Evolutionary conservation across 768 basidiomycete species (phyloP), one percentile per base, ranked within the genome.

Genomic region (Auricularia cornea): DNA sequence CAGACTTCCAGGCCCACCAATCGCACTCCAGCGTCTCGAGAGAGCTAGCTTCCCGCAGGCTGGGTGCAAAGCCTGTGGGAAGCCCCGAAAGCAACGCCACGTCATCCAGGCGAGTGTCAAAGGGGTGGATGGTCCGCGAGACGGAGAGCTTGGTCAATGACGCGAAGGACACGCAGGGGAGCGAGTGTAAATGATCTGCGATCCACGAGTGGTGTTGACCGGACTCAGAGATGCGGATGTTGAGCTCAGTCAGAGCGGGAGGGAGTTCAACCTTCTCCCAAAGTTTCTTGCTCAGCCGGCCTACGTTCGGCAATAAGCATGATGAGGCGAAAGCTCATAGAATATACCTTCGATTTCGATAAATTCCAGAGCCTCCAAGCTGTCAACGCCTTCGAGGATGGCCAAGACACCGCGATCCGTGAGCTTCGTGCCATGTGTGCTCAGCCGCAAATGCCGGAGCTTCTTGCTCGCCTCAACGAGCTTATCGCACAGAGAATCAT

Each of bases 171-270:
- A 77, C 59, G 31, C 67, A 66, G 35, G 72, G 60, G 26, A 78
- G 63, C 12, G 77, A 78, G 31, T 66, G 64, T 26, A 78, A 66
- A 66, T 78, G 77, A 68, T 78, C 77, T 26, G 72, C 68, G 38
- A 73, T 71, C 77, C 77, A 78, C 30, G 77, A 77, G 68, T 78
- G 77, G 66, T 75, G 72, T 2, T 73, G 72, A 29, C 73, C 74
- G 10, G 64, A 62, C 66, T 78, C 76, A 28, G 68, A 67, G 54
- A 77, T 66, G 18, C 68, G 60, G 23, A 78, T 68, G 23, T 65
- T 66, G 38, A 78, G 64, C 14, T 62, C 63, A 59, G 68, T 69
- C 38, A 78, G 69, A 41, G 65, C 54, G 29, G 70, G 12, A 3
- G 77, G 73, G 48, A 71, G 70, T 5, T 35, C 59, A 26, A 40